These are phyloP conservation scores for Alternaria conjuncta DNA, from an alignment of 2,329 filamentous ascomycete species.

Conservation along the genomic window DNA sequence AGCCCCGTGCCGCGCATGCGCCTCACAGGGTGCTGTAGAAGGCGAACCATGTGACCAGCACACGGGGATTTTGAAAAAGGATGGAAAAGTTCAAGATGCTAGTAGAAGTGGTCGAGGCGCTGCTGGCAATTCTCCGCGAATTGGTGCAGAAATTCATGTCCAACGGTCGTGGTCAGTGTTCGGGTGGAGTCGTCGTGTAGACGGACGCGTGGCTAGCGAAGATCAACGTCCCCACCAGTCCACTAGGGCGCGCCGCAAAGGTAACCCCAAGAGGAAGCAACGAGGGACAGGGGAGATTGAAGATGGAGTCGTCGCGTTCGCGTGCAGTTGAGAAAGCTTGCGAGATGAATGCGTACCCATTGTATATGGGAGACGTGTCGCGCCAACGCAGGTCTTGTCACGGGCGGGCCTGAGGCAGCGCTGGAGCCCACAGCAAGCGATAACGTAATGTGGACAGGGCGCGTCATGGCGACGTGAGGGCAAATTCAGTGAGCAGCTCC, in stretches of 20 bases:
- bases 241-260: conserved; percentile 11
- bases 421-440: background rate
- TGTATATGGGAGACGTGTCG: conserved; percentile 1
- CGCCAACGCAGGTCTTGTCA: background rate
- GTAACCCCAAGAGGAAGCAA: conserved; percentile 6
- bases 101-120: background rate
- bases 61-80: background rate
- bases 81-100: background rate
- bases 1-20: conserved; percentile 6
- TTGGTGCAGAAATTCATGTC: conserved; percentile 4
- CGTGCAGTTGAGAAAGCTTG: background rate
- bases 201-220: conserved; percentile 20
- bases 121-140: background rate
- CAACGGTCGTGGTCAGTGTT: conserved; percentile 7
- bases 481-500: background rate
- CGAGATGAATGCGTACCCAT: background rate
- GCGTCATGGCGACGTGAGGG: conserved; percentile 7
- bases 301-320: conserved; percentile 1
- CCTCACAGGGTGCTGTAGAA: background rate
- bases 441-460: conserved; percentile 8
- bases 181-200: conserved; percentile 7
- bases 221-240: conserved; percentile 13
- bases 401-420: background rate
- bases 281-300: conserved; percentile 11
- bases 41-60: background rate